Evolutionary conservation across 495 filamentous ascomycete genomes (phyloP), one percentile per base, ranked within the genome.

Genomic region (Corynascus novoguineensis): DNA sequence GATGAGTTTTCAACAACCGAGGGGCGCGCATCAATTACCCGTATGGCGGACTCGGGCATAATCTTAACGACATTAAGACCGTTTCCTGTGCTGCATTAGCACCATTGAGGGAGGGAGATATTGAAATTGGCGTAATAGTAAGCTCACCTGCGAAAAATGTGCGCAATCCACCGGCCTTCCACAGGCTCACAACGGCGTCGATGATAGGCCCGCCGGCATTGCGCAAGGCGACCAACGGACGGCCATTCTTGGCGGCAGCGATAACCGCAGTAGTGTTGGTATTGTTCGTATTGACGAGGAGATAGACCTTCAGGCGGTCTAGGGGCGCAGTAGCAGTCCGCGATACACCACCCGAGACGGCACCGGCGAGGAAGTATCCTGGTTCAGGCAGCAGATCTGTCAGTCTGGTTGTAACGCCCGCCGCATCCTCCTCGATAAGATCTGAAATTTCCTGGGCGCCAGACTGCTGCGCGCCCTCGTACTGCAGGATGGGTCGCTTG

Each of bases 321-420:
- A 98, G 83, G 48, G 93, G 93, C 19, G 93, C 93, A 40, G 93
- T 98, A 54, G 88, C 84, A 69, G 93, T 96, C 59, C 93, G 83
- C 56, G 92, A 97, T 53, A 95, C 85, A 64, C 86, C 90, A 57
- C 93, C 93, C 60, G 93, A 91, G 52, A 96, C 75, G 60, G 89
- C 93, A 71, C 93, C 93, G 61, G 95, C 95, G 76, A 92, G 71
- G 72, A 98, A 98, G 75, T 98, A 98, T 78, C 92, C 92, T 96
- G 89, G 72, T 73, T 81, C 77, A 66, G 79, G 80, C 50, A 79
- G 69, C 61, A 79, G 71, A 59, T 71, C 74, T 66, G 75, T 80
- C 73, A 82, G 78, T 71, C 62, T 69, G 63, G 67, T 64, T 66
- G 73, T 70, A 67, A 74, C 71, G 44, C 50, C 62, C 59, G 61